Evolutionary conservation across 306 rosid genomes (phyloP).

Genomic region (Mimosa bimucronata): DNA sequence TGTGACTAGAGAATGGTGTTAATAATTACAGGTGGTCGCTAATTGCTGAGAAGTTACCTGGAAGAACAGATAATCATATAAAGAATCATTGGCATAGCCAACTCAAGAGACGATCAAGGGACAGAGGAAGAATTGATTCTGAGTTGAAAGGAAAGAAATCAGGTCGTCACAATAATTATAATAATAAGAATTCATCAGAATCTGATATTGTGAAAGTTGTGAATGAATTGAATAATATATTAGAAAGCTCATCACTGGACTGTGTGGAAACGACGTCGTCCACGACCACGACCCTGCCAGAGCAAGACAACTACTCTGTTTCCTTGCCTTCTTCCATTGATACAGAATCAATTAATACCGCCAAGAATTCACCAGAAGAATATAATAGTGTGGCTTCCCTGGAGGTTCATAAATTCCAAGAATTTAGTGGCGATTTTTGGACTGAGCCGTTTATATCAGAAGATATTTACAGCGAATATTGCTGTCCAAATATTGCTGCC

Average conservation of each 20-base stretch:
- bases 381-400: conserved; percentile 26
- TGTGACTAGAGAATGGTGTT: background rate
- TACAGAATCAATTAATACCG: background rate
- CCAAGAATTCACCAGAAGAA: conserved; percentile 12
- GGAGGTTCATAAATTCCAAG: conserved; percentile 28
- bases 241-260: conserved; percentile 48
- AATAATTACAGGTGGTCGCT: conserved; percentile 57
- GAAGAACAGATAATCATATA: conserved; percentile 78
- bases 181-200: background rate
- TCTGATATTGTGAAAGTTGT: conserved; percentile 12
- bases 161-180: background rate
- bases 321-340: conserved; percentile 33
- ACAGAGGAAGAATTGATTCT: background rate
- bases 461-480: conserved; percentile 2
- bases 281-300: background rate
- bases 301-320: conserved; percentile 26
- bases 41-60: conserved; percentile 61
- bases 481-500: background rate
- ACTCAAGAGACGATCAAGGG: conserved; percentile 45
- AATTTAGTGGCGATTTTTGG: conserved; percentile 56
- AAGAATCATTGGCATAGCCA: conserved; percentile 76
- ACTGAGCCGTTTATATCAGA: conserved; percentile 61
- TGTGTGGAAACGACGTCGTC: conserved; percentile 38
- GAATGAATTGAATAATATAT: conserved; percentile 24
- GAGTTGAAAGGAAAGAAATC: background rate